A percentile compares a stretch with the other conserved stretches of the same genome.
Conservation (phyloP, 768 basidiomycete species). For the Mycena amicta region DNA sequence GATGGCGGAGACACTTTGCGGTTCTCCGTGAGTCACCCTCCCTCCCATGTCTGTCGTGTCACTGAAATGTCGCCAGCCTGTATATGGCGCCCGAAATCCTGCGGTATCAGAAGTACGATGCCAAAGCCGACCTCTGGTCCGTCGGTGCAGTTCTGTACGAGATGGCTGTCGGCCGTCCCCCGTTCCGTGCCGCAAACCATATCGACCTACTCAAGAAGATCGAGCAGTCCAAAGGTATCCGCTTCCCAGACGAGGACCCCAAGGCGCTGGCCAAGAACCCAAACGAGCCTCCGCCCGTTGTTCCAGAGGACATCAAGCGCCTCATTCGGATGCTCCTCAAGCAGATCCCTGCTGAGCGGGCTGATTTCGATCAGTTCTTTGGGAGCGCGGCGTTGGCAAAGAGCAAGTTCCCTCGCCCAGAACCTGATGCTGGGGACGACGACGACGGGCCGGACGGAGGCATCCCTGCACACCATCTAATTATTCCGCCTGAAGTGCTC, state of each 20-base stretch:
- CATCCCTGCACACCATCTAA: conserved; percentile 72
- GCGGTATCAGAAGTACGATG: conserved; percentile 96
- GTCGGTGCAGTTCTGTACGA: conserved; percentile 97
- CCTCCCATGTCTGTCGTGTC: neutral
- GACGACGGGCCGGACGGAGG: conserved; percentile 35
- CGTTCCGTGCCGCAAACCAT: conserved; percentile 94
- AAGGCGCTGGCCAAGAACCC: conserved; percentile 29
- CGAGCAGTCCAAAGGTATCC: conserved; percentile 86
- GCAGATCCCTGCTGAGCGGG: conserved; percentile 80
- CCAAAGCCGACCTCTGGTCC: conserved; percentile 97
- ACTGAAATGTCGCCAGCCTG: conserved; percentile 48
- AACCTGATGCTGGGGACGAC: conserved; percentile 35
- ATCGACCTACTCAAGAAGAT: conserved; percentile 94
- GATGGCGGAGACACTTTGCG: conserved; percentile 97
- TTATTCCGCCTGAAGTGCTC: conserved; percentile 79
- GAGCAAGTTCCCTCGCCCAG: conserved; percentile 72
- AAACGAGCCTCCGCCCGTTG: conserved; percentile 52
- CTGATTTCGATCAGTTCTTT: conserved; percentile 93
- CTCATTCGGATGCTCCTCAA: conserved; percentile 85
- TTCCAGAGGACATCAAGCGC: conserved; percentile 83
- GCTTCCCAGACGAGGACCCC: conserved; percentile 91
- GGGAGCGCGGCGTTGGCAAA: conserved; percentile 74
- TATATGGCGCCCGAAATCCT: conserved; percentile 99
- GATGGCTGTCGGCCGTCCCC: conserved; percentile 91
- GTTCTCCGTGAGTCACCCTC: conserved; percentile 76